Evolutionary conservation across 495 filamentous ascomycete genomes (phyloP), one percentile per base, ranked within the genome.

Genomic region (Tricharina praecox): DNA sequence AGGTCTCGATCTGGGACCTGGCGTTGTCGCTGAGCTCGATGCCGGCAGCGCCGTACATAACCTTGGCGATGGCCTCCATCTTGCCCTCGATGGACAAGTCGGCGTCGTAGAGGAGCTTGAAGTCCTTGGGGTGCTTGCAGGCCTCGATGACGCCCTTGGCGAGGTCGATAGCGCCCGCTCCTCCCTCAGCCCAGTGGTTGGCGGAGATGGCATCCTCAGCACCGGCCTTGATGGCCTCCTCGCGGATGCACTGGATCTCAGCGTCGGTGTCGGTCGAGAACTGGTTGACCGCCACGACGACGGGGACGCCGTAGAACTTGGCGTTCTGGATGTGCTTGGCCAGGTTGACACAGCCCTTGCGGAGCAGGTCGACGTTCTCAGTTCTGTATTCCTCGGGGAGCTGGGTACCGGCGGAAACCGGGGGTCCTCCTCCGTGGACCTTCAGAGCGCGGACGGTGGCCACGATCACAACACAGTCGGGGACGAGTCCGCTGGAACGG

Each of bases 201-300:
- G 90, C 84, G 30, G 85, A 69, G 56, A 97, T 81, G 21, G 90
- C 90, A 60, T 94, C 87, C 63, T 87, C 82, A 3, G 90, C 90
- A 50, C 90, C 90, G 25, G 90, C 90, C 48, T 82, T 81, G 50
- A 95, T 75, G 34, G 90, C 82, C 60, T 94, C 87, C 62, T 95
- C 86, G 48, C 77, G 75, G 55, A 97, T 77, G 44, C 85, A 76
- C 5, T 80, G 76, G 47, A 96, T 81, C 63, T 97, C 90, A 42
- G 88, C 88, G 15, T 83, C 79, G 9, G 90, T 94, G 62, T 97
- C 90, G 24, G 85, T 93, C 49, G 80, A 74, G 62, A 97, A 93
- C 59, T 80, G 83, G 70, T 97, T 97, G 69, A 97, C 88, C 23
- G 90, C 90, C 1, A 97, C 90, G 4, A 97, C 79, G n/a, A 97